Evolutionary conservation across 257 asterid genomes (phyloP).

Genomic region (Pogostemon cablin): DNA sequence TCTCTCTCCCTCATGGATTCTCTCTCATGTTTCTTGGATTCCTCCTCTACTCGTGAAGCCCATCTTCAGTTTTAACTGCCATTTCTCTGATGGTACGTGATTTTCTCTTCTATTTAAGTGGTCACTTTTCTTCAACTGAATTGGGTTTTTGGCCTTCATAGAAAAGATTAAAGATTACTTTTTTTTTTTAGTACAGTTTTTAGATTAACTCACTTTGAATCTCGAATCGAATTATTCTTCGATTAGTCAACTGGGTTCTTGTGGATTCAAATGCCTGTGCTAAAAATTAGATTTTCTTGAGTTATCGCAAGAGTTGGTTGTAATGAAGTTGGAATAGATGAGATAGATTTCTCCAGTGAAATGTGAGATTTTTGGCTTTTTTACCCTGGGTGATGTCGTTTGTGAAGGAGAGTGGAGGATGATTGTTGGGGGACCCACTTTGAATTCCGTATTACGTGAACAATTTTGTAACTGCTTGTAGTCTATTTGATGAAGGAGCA

Average conservation of each 20-base stretch:
- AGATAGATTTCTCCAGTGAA: conserved; percentile 23
- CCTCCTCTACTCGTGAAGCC: conserved; percentile 18
- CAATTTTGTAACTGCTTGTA: conserved; percentile 28
- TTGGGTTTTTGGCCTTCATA: neutral
- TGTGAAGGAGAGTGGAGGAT: conserved; percentile 26
- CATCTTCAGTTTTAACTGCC: conserved; percentile 27
- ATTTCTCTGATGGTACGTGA: conserved; percentile 24
- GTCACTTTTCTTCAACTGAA: conserved; percentile 24
- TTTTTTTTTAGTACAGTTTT: neutral
- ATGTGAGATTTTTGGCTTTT: conserved; percentile 1
- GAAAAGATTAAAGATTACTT: neutral
- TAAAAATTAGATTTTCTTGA: conserved; percentile 31
- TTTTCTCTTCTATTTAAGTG: conserved; percentile 12
- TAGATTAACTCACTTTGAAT: neutral
- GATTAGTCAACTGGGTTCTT: conserved; percentile 9
- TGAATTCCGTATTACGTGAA: conserved; percentile 33
- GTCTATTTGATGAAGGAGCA: conserved; percentile 12
- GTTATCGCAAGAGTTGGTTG: conserved; percentile 26
- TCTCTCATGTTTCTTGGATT: conserved; percentile 30
- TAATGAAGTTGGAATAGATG: conserved; percentile 5
- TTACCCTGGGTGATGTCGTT: conserved; percentile 10
- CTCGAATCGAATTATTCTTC: conserved; percentile 17
- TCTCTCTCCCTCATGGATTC: conserved; percentile 29
- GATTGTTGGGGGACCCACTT: conserved; percentile 42
- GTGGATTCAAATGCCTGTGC: conserved; percentile 25